Evolutionary conservation across 306 rosid species (phyloP).

Genomic region (Quercus dentata): DNA sequence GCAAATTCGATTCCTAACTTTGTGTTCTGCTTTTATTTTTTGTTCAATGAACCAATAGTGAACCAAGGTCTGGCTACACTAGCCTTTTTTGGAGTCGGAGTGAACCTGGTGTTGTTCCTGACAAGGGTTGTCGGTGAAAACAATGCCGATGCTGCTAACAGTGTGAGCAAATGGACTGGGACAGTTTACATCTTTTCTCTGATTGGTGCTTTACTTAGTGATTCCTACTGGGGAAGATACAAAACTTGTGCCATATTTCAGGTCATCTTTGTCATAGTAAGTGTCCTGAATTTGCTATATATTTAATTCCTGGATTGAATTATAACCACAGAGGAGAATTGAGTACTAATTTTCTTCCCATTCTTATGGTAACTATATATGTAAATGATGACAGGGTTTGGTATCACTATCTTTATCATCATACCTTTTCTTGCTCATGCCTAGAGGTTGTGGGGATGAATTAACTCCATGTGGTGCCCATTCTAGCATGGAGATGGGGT

Average conservation of each 20-base stretch:
- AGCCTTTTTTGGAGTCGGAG: slow-evolving; percentile 57
- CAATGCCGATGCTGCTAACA: slow-evolving; percentile 60
- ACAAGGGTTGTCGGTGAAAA: slow-evolving; percentile 46
- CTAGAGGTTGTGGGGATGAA: slow-evolving; percentile 79
- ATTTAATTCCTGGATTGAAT: slow-evolving; percentile 1
- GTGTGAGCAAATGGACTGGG: slow-evolving; percentile 52
- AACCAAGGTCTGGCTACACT: slow-evolving; percentile 58
- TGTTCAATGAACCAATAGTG: slow-evolving; percentile 22
- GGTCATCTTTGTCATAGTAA: slow-evolving; percentile 76
- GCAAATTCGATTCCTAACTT: not conserved
- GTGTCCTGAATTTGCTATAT: slow-evolving; percentile 16
- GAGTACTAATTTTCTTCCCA: not conserved
- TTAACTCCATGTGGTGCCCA: slow-evolving; percentile 56
- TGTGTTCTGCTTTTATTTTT: not conserved
- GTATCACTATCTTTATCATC: slow-evolving; percentile 69
- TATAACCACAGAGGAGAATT: not conserved
- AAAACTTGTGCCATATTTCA: slow-evolving; percentile 51
- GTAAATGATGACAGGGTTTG: slow-evolving; percentile 58
- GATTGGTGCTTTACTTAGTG: slow-evolving; percentile 56
- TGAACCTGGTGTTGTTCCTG: slow-evolving; percentile 52
- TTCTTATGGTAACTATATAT: slow-evolving; percentile 1
- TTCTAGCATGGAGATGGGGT: slow-evolving; percentile 53
- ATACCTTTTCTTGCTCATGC: slow-evolving; percentile 71
- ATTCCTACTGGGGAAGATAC: slow-evolving; percentile 61
- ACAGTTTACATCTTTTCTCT: slow-evolving; percentile 54